Evolutionary conservation across 176 grass and related monocot species (phyloP).

Genomic region (Elaeis guineensis): DNA sequence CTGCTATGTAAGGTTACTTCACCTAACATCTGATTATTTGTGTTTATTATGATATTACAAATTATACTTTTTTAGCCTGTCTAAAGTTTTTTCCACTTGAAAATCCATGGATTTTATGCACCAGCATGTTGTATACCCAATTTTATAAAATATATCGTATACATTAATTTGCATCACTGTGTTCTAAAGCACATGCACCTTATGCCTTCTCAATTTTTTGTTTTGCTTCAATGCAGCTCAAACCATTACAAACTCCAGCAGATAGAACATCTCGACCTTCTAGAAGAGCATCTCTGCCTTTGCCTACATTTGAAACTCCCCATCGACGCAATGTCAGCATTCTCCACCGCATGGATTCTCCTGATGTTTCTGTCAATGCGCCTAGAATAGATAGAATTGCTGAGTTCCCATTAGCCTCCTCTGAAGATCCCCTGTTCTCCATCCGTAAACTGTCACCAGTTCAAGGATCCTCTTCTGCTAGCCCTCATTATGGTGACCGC

Average conservation of each 20-base stretch:
- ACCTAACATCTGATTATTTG: no score
- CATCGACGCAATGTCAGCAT: conserved; percentile 20
- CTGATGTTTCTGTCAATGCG: conserved; percentile 78
- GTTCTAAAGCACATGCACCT: no score
- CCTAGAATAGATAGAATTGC: conserved; percentile 84
- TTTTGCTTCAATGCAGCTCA: conserved; percentile 7
- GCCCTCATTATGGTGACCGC: conserved; percentile 23
- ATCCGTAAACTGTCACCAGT: conserved; percentile 19
- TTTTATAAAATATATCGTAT: no score
- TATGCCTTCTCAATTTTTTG: no score
- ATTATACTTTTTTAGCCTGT: no score
- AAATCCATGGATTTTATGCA: no score
- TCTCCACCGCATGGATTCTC: conserved; percentile 47
- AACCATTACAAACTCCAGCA: conserved; percentile 9
- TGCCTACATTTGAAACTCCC: conserved; percentile 25
- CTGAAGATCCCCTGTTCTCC: conserved; percentile 30
- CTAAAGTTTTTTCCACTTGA: no score
- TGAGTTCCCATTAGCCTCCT: conserved; percentile 71
- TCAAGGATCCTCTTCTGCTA: conserved; percentile 20
- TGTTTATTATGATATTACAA: no score
- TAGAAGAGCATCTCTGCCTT: conserved; percentile 46
- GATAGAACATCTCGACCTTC: conserved; percentile 17
- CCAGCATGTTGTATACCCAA: no score
- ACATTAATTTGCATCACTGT: no score
- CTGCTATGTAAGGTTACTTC: no score